Evolutionary conservation across 345 rosid genomes (phyloP), one percentile per base, ranked within the genome.

Genomic region (Excoecaria agallocha): DNA sequence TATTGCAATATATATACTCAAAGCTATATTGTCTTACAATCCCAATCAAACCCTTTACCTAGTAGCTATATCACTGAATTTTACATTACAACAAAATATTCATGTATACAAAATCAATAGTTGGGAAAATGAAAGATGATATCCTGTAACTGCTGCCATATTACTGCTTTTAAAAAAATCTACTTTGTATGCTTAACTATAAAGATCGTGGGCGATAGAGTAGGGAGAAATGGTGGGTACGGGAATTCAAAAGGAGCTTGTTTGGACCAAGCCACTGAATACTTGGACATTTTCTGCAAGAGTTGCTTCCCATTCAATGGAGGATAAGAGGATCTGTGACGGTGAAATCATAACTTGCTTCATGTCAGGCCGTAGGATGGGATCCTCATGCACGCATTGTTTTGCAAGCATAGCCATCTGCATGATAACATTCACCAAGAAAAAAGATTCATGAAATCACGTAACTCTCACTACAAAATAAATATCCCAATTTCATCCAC

Each of bases 301-400:
- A 64, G 98, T 94, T 72, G 98, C 97, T 82, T 94, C 98, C 98
- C 98, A 94, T 84, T 94, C 98, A 15, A 92, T 87, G 8, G 98
- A 91, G 43, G 98, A 89, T 78, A 94, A 74, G 67, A 90, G 97
- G 69, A 89, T 91, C 82, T 94, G 98, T 19, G 98, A 94, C 35
- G 92, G 82, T 35, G 92, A 80, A 62, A 94, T 92, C 79, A 94
- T 97, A 1, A 87, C 90, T 79, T 94, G 95, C 89, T 91, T 94
- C 98, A 92, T 94, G 86, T 94, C 97, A 10, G 98, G 98, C 66
- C 98, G 88, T 7, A 92, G 77, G 57, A 92, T 86, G 10, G 97
- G 89, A 85, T 92, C 98, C 77, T 92, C 98, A 8, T 94, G 97
- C 0, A 89, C 93, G 25, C 98, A 94, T 75, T 92, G 98, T 89